Base-by-base conservation (phyloP, 208 protist species). In the Crithidia sp. region DNA sequence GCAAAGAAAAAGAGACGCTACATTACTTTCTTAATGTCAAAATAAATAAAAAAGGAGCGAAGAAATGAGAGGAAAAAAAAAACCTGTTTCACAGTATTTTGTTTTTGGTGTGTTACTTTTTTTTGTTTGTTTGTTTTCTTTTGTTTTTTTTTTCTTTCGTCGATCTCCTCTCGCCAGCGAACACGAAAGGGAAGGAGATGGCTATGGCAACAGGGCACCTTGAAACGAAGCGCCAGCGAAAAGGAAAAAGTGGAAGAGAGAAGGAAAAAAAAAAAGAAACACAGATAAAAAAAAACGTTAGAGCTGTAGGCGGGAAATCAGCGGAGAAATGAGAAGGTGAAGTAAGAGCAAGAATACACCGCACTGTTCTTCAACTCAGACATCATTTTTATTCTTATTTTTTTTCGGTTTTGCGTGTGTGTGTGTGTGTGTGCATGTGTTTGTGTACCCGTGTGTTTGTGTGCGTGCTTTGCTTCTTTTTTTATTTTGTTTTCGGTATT, bases 221-320 rank as follows among this genome's bases (percentile, higher is more conserved):
- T 12, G 17, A 39, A 59, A 68, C 7, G 40, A 17, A 47, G 52
- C 36, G 19, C 36, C 39, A 68, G 53, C 39, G 52, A 63, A 55
- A 6, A 61, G 28, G 16, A 61, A 58, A 37, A 58, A 12, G 54
- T 7, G 54, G 1, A 58, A 39, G 8, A 58, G 16, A 39, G 49
- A 58, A 59, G 14, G 39, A 19, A 60, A 69, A 56, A 56, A 10
- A 49, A 14, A 66, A 47, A 44, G n/a, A 69, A 56, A 58, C 5
- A 49, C 7, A 55, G 12, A 39, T 54, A 52, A 45, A 54, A 61
- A 45, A 61, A 61, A 28, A 36, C 28, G 62, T 67, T 67, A 67
- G 19, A 57, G 62, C 60, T 65, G 41, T 41, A 65, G 60, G 14
- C 62, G 49, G 56, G 14, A 67, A 40, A 57, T 57, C n/a, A 57